Evolutionary conservation across 148 eudicot genomes (phyloP).

Genomic region (Hydrangea macrophylla): DNA sequence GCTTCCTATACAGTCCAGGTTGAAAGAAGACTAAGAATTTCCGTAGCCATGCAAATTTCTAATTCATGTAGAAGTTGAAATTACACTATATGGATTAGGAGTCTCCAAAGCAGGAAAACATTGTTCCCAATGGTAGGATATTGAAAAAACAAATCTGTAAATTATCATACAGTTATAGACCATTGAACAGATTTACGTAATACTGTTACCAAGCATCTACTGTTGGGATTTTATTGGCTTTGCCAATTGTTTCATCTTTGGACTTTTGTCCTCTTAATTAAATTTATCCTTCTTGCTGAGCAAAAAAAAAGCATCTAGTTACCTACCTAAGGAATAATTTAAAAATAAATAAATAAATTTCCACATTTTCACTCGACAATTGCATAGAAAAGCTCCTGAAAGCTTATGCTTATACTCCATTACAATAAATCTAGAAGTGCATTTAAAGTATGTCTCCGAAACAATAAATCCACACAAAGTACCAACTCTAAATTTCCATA

Average conservation of each 20-base stretch:
- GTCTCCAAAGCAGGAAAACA: too few species aligned
- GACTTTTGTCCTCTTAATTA: too few species aligned
- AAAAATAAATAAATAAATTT: too few species aligned
- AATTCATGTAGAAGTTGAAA: too few species aligned
- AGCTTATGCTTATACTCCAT: background rate
- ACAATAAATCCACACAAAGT: background rate
- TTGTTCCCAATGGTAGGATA: background rate
- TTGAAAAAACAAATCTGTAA: background rate
- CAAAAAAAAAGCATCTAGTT: too few species aligned
- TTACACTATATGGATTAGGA: too few species aligned
- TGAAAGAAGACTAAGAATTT: background rate
- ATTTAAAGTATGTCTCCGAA: background rate
- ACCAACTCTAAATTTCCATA: background rate
- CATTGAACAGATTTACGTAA: background rate
- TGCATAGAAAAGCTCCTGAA: background rate
- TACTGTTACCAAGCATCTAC: background rate
- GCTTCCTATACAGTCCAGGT: slow-evolving; percentile 49
- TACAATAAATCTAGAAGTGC: background rate
- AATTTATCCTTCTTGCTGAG: too few species aligned
- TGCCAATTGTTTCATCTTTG: too few species aligned
- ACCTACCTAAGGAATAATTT: too few species aligned
- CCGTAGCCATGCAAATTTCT: background rate
- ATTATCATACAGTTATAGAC: background rate
- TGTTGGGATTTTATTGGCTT: too few species aligned
- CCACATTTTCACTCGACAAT: background rate